Conservation (phyloP, 1,284 basidiomycete genomes). For the Irpex sp. region DNA sequence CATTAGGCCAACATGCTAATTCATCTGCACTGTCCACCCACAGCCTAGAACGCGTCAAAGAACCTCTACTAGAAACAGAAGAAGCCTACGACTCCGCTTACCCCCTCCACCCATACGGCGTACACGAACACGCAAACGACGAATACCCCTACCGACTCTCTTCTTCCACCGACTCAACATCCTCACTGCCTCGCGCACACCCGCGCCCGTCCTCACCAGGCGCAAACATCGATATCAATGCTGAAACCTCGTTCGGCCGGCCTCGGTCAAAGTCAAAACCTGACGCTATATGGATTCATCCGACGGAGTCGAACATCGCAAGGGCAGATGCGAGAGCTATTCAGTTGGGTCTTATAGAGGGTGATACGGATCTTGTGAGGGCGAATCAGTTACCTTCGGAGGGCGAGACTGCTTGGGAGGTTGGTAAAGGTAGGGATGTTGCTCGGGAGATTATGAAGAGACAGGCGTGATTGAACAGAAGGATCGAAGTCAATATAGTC, state of each 20-base stretch:
- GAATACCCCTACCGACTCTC: constrained; percentile 3
- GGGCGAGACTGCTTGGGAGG: constrained; percentile 30
- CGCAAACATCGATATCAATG: constrained; percentile 9
- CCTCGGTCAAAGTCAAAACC: constrained; percentile 50
- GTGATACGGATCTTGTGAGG: constrained; percentile 37
- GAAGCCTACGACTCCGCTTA: constrained; percentile 15
- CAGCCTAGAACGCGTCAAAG: constrained; percentile 26
- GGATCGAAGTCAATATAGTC: neutral
- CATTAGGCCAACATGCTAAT: no score
- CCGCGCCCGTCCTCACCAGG: constrained; percentile 1
- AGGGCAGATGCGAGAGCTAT: constrained; percentile 55
- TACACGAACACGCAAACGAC: constrained; percentile 2
- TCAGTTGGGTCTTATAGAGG: constrained; percentile 42
- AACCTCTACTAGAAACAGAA: constrained; percentile 31
- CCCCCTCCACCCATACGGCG: constrained; percentile 9
- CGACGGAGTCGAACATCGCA: constrained; percentile 52
- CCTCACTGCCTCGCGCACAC: constrained; percentile 13
- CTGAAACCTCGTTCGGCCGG: constrained; percentile 15
- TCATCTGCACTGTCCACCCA: neutral
- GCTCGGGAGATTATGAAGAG: constrained; percentile 28
- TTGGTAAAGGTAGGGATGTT: constrained; percentile 33
- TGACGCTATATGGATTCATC: constrained; percentile 55
- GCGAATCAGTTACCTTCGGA: constrained; percentile 26
- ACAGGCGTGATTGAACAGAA: neutral
- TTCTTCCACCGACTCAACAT: constrained; percentile 12